Evolutionary conservation across 305 asterid species (phyloP), one percentile per base, ranked within the genome.

Genomic region (Fraxinus platypoda): DNA sequence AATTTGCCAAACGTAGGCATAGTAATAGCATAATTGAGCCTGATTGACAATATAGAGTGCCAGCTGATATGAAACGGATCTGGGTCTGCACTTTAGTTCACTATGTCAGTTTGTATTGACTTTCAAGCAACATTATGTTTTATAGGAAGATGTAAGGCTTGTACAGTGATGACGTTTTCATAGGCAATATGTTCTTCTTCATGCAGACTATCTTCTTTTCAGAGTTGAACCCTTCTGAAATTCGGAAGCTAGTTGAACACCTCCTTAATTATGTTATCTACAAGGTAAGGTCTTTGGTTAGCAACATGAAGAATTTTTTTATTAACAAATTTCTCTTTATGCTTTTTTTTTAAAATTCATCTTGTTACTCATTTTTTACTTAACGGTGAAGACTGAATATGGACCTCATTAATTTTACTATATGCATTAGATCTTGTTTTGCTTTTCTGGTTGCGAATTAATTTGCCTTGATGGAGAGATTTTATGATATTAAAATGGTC

Each of bases 141-240:
- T 28, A 70, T 13, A 28, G 38, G 75, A 30, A 12, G 41, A 28
- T 26, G n/a, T 70, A 31, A 31, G 75, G 8, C 38, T 11, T 70
- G 75, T 70, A 30, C 21, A 30, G 31, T 70, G 75, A 30, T 15
- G 37, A 70, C 33, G 72, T 70, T 30, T 70, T 70, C 25, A 30
- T 70, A n/a, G 38, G 11, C 37, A 31, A 13, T 70, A 28, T 70
- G 75, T 70, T 70, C 75, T 68, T 68, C 74, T 77, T 38, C 80
- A 71, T 87, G 92, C 95, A 94, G 98, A 92, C 92, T 79, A 78
- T 94, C 87, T 92, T 94, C 88, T 94, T 94, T 84, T 89, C 94
- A 41, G 93, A 90, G 87, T 85, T 92, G 91, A 87, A 90, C 85
- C 80, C 97, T 23, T 85, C 95, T 62, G 98, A 94, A 87, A 86